Conservation (phyloP, 805 yeast species). For the Brettanomyces nanus region DNA sequence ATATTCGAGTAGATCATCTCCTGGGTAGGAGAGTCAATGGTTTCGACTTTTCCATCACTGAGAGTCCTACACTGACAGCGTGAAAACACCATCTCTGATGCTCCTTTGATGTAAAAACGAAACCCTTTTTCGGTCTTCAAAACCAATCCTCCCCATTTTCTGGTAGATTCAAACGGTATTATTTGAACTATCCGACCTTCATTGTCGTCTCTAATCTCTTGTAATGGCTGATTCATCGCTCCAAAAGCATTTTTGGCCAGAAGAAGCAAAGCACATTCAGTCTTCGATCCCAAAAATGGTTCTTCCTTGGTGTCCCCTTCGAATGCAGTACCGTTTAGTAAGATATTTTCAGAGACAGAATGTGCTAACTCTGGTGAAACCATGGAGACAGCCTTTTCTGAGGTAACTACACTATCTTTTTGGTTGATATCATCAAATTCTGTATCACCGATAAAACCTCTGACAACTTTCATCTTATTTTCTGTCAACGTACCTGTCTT, state of each 20-base stretch:
- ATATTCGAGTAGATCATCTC: constrained; percentile 21
- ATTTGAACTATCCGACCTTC: constrained; percentile 48
- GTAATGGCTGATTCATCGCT: constrained; percentile 36
- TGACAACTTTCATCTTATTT: constrained; percentile 85
- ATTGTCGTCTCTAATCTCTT: constrained; percentile 31
- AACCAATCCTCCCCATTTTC: constrained; percentile 89
- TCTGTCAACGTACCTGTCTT: constrained; percentile 97
- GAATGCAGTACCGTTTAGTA: constrained; percentile 84
- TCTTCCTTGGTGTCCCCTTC: constrained; percentile 49
- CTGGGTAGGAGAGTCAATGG: constrained; percentile 2
- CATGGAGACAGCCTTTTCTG: background rate
- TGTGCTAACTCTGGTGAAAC: constrained; percentile 15
- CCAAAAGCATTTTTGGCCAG: constrained; percentile 55
- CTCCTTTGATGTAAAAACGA: constrained; percentile 80
- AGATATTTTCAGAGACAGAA: constrained; percentile 46
- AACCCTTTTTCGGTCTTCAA: constrained; percentile 39
- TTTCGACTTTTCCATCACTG: background rate
- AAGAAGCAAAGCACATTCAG: constrained; percentile 80
- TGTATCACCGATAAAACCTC: constrained; percentile 58
- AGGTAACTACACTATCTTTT: background rate
- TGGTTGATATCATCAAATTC: constrained; percentile 36
- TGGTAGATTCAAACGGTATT: constrained; percentile 84
- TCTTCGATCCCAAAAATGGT: constrained; percentile 82
- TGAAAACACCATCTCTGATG: constrained; percentile 77
- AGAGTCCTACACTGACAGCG: constrained; percentile 36